These are phyloP conservation scores for Cajanus cajan DNA, from an alignment of 306 rosid species.

Conservation along the genomic window DNA sequence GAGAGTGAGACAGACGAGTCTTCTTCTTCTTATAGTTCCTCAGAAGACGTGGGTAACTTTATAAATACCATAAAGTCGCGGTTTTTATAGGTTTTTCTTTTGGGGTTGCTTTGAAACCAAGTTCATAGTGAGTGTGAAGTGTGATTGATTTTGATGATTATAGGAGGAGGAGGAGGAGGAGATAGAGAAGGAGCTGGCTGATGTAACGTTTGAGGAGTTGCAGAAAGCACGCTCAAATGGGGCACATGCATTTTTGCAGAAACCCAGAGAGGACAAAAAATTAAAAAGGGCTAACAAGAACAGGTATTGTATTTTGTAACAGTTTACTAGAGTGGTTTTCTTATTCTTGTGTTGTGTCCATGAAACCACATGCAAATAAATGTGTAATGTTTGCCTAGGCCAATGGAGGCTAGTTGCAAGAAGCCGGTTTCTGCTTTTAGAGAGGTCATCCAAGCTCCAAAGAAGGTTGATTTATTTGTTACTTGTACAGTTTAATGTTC, in stretches of 20 bases:
- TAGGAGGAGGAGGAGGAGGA: conserved; percentile 77
- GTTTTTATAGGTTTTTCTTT: background rate
- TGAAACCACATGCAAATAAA: conserved; percentile 9
- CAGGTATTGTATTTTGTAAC: conserved; percentile 44
- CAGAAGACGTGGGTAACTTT: conserved; percentile 41
- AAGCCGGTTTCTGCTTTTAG: conserved; percentile 72
- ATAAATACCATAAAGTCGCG: background rate
- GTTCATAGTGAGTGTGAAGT: background rate
- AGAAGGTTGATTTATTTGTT: conserved; percentile 50
- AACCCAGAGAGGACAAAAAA: conserved; percentile 49
- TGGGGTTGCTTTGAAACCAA: background rate
- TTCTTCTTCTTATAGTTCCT: conserved; percentile 36
- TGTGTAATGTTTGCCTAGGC: conserved; percentile 51
- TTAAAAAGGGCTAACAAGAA: conserved; percentile 72
- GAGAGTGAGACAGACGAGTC: conserved; percentile 32
- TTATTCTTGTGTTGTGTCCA: background rate
- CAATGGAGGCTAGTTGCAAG: conserved; percentile 84
- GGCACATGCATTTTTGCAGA: conserved; percentile 44
- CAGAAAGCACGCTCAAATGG: conserved; percentile 82
- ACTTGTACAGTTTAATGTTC: background rate
- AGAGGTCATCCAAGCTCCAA: conserved; percentile 78
- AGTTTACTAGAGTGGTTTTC: background rate
- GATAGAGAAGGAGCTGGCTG: conserved; percentile 75
- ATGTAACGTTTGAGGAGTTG: conserved; percentile 81
- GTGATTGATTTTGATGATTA: conserved; percentile 10